phyloP scores from a whole-genome alignment of 108 stramenopile genomes.

The Skeletonema potamos region DNA sequence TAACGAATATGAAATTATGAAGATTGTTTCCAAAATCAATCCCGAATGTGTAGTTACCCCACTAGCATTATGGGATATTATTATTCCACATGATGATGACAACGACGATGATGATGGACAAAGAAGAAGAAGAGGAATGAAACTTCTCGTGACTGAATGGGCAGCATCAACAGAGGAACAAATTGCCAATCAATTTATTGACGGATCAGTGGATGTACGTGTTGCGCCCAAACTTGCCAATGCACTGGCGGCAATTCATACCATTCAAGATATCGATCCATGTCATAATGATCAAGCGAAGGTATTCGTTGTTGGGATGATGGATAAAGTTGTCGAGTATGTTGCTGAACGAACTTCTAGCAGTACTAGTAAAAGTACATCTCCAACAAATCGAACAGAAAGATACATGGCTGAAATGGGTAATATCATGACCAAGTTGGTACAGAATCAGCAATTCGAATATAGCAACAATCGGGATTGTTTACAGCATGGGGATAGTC shows the following conservation, averaged over 20 bases:
- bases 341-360: no score
- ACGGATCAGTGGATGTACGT: conserved; percentile 51
- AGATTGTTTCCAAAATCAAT: conserved; percentile 9
- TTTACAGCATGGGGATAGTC: conserved; percentile 45
- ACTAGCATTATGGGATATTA: conserved; percentile 22
- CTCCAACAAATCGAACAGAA: conserved; percentile 26
- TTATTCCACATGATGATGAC: no score
- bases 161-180: conserved; percentile 45
- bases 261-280: conserved; percentile 37
- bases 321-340: conserved; percentile 1
- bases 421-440: conserved; percentile 11
- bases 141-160: conserved; percentile 53
- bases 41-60: conserved; percentile 22
- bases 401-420: conserved; percentile 10
- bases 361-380: neutral
- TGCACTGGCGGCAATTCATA: conserved; percentile 42
- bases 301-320: conserved; percentile 4
- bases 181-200: conserved; percentile 45
- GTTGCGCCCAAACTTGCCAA: conserved; percentile 43
- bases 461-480: conserved; percentile 22
- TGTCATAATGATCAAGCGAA: conserved; percentile 39
- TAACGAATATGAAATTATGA: conserved; percentile 42
- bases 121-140: conserved; percentile 43
- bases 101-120: no score
- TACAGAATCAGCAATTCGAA: conserved; percentile 10